Evolutionary conservation across 2,329 filamentous ascomycete genomes (phyloP), one percentile per base, ranked within the genome.

Genomic region (Pseudogymnoascus sp.): DNA sequence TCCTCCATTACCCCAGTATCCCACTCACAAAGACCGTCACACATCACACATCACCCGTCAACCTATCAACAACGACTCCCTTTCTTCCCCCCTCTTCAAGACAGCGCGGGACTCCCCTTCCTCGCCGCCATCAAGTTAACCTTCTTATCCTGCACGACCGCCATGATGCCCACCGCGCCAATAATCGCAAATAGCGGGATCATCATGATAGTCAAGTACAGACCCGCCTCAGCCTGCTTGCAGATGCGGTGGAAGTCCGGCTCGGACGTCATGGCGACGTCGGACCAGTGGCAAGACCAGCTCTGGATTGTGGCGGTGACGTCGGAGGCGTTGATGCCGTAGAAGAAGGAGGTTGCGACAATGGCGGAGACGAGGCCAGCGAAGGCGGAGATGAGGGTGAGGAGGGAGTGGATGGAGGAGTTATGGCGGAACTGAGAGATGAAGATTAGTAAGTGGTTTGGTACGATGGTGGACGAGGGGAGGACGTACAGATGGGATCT

Each of bases 281-380:
- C 69, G 7, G 75, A 73, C 84, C 85, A 87, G 66, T 83, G 82
- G 72, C 85, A 87, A 42, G 79, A 82, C 85, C 85, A 87, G 73
- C 82, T 85, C 70, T 86, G 77, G 10, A 87, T 73, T 5, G 82
- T 84, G 70, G 85, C 82, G 64, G 76, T 75, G 7, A 76, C 77
- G 12, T 73, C 74, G 3, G 84, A 86, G 16, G 78, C 72, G 67
- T 85, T 82, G 72, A 83, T 77, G 63, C 77, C 77, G 69, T 85
- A 87, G 72, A 83, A 85, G 72, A 86, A 79, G 61, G 78, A 75
- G 70, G 84, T 80, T 66, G 80, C 79, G 63, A 85, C 75, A 60
- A 86, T 71, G 40, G 81, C 78, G 11, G 77, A 79, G 57, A 76
- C 71, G 61, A 82, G 76, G 65, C 76, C 76, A 65, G 79, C 66